Percentiles rank a stretch among this genome's conserved stretches.
phyloP scores from a whole-genome alignment of 208 protist species.

The Leptomonas pyrrhocoris region DNA sequence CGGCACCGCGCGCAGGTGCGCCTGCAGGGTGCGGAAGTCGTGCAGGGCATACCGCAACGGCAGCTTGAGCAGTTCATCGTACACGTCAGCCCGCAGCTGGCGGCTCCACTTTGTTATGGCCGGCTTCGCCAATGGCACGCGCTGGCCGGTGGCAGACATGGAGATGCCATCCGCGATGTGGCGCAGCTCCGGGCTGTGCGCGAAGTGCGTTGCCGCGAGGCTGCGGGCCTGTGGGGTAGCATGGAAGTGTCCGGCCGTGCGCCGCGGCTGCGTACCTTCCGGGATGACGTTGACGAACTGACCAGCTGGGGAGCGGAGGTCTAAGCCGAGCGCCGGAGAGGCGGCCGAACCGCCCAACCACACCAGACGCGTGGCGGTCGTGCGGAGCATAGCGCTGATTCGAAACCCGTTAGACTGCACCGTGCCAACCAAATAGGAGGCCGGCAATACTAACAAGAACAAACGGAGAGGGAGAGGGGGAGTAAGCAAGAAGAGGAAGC shows the following conservation, averaged over 20 bases:
- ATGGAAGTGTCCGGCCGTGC: constrained; percentile 34
- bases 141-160: constrained; percentile 30
- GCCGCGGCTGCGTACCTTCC: constrained; percentile 48
- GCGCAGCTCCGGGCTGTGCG: constrained; percentile 27
- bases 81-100: constrained; percentile 71
- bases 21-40: constrained; percentile 60
- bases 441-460: too few species aligned
- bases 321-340: constrained; percentile 57
- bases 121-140: constrained; percentile 31
- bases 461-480: too few species aligned
- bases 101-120: constrained; percentile 56
- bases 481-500: too few species aligned
- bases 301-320: constrained; percentile 50
- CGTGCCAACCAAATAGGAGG: not conserved
- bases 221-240: constrained; percentile 38
- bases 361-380: constrained; percentile 28
- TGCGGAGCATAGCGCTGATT: constrained; percentile 39
- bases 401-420: too few species aligned
- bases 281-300: constrained; percentile 82
- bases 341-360: constrained; percentile 76
- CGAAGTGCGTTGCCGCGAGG: constrained; percentile 33
- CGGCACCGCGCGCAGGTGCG: constrained; percentile 40
- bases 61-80: constrained; percentile 89
- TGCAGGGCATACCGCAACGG: constrained; percentile 84
- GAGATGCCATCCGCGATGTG: constrained; percentile 26